A percentile compares a stretch with the other conserved stretches of the same genome.
These are phyloP conservation scores for Alternaria sp. DNA, from an alignment of 2,329 filamentous ascomycete genomes.

Conservation along the genomic window DNA sequence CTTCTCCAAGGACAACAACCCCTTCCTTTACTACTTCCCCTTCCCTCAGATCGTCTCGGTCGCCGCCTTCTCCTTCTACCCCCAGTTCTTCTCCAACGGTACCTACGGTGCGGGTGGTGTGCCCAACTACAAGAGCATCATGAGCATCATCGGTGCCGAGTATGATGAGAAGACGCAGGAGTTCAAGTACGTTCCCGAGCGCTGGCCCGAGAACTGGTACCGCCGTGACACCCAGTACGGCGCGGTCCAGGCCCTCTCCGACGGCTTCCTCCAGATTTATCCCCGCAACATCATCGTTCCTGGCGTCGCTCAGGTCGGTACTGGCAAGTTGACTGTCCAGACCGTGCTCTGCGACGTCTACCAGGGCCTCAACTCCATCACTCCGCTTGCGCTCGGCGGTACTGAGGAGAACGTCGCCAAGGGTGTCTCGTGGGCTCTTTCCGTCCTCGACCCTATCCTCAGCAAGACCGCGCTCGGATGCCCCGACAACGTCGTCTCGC, in stretches of 20 bases:
- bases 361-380: slow-evolving; percentile 46
- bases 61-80: slow-evolving; percentile 49
- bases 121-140: slow-evolving; percentile 40
- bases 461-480: slow-evolving; percentile 43
- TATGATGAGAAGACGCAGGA: slow-evolving; percentile 50
- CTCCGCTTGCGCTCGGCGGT: slow-evolving; percentile 39
- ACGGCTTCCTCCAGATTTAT: slow-evolving; percentile 44
- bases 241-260: slow-evolving; percentile 46
- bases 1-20: slow-evolving; percentile 52
- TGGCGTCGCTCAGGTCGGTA: slow-evolving; percentile 37
- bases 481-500: slow-evolving; percentile 31
- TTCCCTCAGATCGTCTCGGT: slow-evolving; percentile 57
- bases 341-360: slow-evolving; percentile 46
- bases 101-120: slow-evolving; percentile 47
- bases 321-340: slow-evolving; percentile 37
- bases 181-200: slow-evolving; percentile 58
- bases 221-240: slow-evolving; percentile 55
- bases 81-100: slow-evolving; percentile 43
- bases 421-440: slow-evolving; percentile 36
- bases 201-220: slow-evolving; percentile 63
- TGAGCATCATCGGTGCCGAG: slow-evolving; percentile 58
- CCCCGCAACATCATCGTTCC: slow-evolving; percentile 42
- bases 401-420: slow-evolving; percentile 25
- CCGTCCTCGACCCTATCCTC: slow-evolving; percentile 39
- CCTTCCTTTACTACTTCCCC: slow-evolving; percentile 47